Base-by-base conservation (phyloP, 2,329 filamentous ascomycete species). In the Apiospora phragmitis region DNA sequence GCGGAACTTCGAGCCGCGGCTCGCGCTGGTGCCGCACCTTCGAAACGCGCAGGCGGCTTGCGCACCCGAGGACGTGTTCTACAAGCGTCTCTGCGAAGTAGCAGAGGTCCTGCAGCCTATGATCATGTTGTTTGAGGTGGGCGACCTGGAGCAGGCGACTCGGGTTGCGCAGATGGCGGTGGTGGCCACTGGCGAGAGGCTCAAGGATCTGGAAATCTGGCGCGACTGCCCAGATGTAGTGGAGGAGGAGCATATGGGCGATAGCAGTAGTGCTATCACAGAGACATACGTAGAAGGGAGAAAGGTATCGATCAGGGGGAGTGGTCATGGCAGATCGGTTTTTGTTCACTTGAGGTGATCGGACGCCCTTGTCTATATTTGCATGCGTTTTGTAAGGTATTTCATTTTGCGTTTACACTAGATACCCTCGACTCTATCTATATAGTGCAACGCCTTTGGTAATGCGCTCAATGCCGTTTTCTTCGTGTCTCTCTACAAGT, bases 1-100 rank as follows among this genome's bases (percentile, higher is more conserved):
- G 41, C 89, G 94, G 21, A 90, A 90, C 65, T 94, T 90, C 78
- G 96, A 99, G 81, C 96, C 96, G 4, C 88, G 84, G 73, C 81
- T 93, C 16, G 96, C 96, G 0, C 85, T 98, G 18, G 93, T 98
- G 12, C 87, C 88, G 0, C 32, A n/a, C 12, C 55, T 32, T 62
- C 55, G 55, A 11, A 66, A 21, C 73, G 73, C 18, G 70, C 2
- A 77, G 1, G 24, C 14, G n/a, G 43, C 67, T 1, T 77, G 74
- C 29, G 69, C 45, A 45, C 77, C 77, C 2, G 84, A 86, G 70
- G 84, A 90, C 69, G 80, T 88, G 1, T 96, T 96, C 78, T 96
- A 96, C 77, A 85, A 86, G 2, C 84, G 87, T 7, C 81, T 96
- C 1, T 79, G 94, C 1, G 80, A 87, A 0, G 80, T 93, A 12